Evolutionary conservation across 306 rosid genomes (phyloP).

Genomic region (Pueraria montana): DNA sequence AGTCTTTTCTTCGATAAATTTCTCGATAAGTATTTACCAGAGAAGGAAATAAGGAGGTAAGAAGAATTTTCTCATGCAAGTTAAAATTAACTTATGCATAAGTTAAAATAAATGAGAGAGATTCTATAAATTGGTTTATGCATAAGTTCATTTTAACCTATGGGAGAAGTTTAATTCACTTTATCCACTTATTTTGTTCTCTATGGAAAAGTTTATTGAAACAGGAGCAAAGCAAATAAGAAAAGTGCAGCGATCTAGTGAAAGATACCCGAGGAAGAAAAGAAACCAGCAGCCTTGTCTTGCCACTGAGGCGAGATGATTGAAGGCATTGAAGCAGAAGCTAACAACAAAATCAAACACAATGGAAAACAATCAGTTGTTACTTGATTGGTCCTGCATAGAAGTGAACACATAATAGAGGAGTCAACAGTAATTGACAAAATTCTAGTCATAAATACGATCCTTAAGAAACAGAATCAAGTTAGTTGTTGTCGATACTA

Average conservation of each 20-base stretch:
- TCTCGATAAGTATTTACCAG: not conserved
- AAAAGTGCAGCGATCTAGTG: constrained; percentile 4
- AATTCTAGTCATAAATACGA: no score
- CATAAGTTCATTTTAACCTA: no score
- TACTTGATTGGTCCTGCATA: constrained; percentile 59
- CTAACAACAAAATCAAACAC: constrained; percentile 49
- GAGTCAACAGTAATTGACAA: constrained; percentile 27
- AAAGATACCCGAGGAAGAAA: constrained; percentile 84
- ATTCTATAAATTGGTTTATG: no score
- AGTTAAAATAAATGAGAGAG: no score
- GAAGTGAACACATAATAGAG: constrained; percentile 9
- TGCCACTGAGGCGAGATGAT: constrained; percentile 83
- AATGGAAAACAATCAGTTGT: constrained; percentile 37
- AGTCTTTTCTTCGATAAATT: not conserved
- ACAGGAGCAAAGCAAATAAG: constrained; percentile 18
- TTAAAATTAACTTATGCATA: not conserved
- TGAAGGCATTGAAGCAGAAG: constrained; percentile 78
- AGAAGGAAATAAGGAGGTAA: not conserved
- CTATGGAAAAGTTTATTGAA: no score
- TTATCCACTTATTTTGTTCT: no score
- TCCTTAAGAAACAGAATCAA: no score
- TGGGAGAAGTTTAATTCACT: no score
- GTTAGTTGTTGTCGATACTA: no score
- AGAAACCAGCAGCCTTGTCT: constrained; percentile 87
- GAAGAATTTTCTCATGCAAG: not conserved